Conservation (phyloP, 1,284 basidiomycete species). For the Cryptococcus sp. region DNA sequence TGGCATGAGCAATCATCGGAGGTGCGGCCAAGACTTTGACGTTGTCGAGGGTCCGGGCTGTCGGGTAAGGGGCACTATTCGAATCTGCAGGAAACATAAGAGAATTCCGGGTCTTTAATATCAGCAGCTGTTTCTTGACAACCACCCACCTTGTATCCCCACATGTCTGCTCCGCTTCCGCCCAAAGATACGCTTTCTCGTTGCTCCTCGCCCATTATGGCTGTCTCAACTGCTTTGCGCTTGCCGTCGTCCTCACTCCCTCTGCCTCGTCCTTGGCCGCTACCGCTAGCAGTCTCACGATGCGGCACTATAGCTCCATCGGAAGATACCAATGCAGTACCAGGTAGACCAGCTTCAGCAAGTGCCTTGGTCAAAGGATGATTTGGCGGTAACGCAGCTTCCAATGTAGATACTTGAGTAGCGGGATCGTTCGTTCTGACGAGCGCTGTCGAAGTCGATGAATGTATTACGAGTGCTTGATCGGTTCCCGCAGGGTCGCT, state of each 20-base stretch:
- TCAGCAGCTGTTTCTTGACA: slow-evolving; percentile 4
- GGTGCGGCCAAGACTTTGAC: slow-evolving; percentile 56
- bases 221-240: slow-evolving; percentile 38
- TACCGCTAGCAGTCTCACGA: slow-evolving; percentile 38
- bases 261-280: slow-evolving; percentile 36
- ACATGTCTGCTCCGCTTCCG: slow-evolving; percentile 65
- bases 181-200: slow-evolving; percentile 60
- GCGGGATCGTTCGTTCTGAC: slow-evolving; percentile 18
- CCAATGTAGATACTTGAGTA: slow-evolving; percentile 12
- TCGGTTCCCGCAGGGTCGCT: neutral
- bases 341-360: slow-evolving; percentile 47
- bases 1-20: slow-evolving; percentile 70
- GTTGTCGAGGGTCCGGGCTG: slow-evolving; percentile 23
- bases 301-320: slow-evolving; percentile 49
- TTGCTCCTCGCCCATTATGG: slow-evolving; percentile 66
- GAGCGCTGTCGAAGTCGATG: slow-evolving; percentile 20
- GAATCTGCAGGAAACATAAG: slow-evolving; percentile 92
- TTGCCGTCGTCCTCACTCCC: slow-evolving; percentile 34
- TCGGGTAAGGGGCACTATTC: slow-evolving; percentile 72
- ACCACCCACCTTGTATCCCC: slow-evolving; percentile 76
- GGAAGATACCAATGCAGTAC: slow-evolving; percentile 46
- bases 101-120: slow-evolving; percentile 75
- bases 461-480: slow-evolving; percentile 16
- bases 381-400: slow-evolving; percentile 35
- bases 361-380: slow-evolving; percentile 50